Evolutionary conservation across 768 basidiomycete genomes (phyloP).

Genomic region (Boletus rubroflammeus): DNA sequence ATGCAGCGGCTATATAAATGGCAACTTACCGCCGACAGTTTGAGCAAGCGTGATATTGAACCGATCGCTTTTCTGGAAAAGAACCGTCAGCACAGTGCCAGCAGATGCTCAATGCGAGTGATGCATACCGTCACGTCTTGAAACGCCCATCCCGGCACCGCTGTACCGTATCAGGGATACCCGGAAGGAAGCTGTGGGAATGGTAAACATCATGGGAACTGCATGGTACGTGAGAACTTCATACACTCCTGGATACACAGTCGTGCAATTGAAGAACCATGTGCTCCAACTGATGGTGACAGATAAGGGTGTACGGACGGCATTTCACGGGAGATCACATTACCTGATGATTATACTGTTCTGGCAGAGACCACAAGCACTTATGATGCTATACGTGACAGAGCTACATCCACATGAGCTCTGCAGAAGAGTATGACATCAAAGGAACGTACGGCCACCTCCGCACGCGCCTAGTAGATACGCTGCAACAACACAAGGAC

Average conservation of each 20-base stretch:
- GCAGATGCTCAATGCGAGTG: neutral
- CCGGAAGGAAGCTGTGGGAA: neutral
- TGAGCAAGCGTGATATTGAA: neutral
- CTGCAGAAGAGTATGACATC: neutral
- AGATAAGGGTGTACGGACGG: neutral
- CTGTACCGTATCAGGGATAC: slow-evolving; percentile 31
- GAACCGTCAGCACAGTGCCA: slow-evolving; percentile 1
- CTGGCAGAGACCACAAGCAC: neutral
- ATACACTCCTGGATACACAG: neutral
- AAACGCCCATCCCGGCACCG: slow-evolving; percentile 62
- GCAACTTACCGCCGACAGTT: neutral
- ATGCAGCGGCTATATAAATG: neutral
- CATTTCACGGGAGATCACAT: neutral
- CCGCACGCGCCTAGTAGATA: neutral
- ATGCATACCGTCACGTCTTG: slow-evolving; percentile 45
- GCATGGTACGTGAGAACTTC: neutral
- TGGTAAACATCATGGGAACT: neutral
- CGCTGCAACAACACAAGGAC: neutral
- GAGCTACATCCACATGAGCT: neutral
- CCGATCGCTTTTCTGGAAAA: neutral
- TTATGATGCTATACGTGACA: neutral
- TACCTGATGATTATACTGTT: neutral
- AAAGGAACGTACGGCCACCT: neutral
- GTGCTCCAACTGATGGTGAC: neutral
- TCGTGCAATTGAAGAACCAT: neutral